These are phyloP conservation scores for Porcisia deanei DNA, from an alignment of 208 protist species.

Conservation along the genomic window DNA sequence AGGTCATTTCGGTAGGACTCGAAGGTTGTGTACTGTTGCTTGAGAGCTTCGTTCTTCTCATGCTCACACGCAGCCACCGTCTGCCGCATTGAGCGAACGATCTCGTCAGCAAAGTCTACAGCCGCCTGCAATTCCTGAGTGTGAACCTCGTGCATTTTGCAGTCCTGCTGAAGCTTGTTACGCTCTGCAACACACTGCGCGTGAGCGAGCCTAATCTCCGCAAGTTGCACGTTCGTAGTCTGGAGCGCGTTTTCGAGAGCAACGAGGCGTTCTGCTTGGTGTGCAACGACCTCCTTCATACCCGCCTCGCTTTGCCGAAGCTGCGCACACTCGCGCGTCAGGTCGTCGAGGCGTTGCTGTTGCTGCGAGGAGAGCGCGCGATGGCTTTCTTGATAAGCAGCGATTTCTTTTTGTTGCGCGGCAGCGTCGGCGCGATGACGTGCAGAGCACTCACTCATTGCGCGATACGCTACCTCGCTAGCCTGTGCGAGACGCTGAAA, in stretches of 20 bases:
- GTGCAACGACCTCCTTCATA: constrained; percentile 29
- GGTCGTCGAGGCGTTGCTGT: constrained; percentile 24
- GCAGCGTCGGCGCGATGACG: constrained; percentile 11
- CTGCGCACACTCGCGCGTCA: constrained; percentile 27
- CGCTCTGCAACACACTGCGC: constrained; percentile 18
- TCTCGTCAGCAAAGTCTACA: constrained; percentile 24
- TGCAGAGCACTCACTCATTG: constrained; percentile 8
- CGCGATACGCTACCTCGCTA: constrained; percentile 24
- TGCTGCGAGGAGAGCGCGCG: constrained; percentile 15
- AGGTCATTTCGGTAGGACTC: constrained; percentile 37
- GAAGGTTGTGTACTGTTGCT: constrained; percentile 43
- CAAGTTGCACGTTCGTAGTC: constrained; percentile 17
- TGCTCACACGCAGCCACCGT: constrained; percentile 25
- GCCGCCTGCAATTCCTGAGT: constrained; percentile 24
- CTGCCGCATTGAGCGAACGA: constrained; percentile 33
- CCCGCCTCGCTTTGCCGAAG: constrained; percentile 28
- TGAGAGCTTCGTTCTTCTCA: constrained; percentile 37
- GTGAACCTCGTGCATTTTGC: constrained; percentile 30
- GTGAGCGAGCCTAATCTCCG: constrained; percentile 9
- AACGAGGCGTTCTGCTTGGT: constrained; percentile 31
- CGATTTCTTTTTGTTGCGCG: constrained; percentile 30
- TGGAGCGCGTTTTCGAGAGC: constrained; percentile 30
- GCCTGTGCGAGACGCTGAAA: constrained; percentile 28
- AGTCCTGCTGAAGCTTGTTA: constrained; percentile 22
- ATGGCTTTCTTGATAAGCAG: constrained; percentile 33